These are phyloP conservation scores for Hymenoscyphus salicellus DNA, from an alignment of 2,329 filamentous ascomycete genomes.

Conservation along the genomic window DNA sequence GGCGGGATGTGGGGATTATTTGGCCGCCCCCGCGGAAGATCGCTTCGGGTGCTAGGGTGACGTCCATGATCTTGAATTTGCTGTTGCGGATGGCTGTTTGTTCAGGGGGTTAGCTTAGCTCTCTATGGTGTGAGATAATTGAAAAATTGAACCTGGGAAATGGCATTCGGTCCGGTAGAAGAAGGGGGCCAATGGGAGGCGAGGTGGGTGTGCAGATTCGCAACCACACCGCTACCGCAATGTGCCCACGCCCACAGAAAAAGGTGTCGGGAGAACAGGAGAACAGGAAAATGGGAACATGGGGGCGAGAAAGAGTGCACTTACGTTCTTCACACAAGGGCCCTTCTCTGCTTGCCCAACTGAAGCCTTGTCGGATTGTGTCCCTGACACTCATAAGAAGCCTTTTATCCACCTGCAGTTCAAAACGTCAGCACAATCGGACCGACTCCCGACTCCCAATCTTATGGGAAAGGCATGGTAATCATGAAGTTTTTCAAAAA, in stretches of 20 bases:
- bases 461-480: background rate
- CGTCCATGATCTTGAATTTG: constrained; percentile 94
- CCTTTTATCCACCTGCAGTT: constrained; percentile 77
- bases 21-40: constrained; percentile 95
- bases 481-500: constrained; percentile 5
- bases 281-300: constrained; percentile 4
- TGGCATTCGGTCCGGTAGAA: constrained; percentile 22
- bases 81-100: constrained; percentile 84
- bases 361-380: constrained; percentile 92
- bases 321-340: constrained; percentile 95
- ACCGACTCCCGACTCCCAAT: constrained; percentile 19
- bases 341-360: constrained; percentile 92
- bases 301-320: constrained; percentile 40
- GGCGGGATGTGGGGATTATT: constrained; percentile 90
- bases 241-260: background rate
- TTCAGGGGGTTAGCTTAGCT: background rate
- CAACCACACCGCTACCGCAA: constrained; percentile 9
- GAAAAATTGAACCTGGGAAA: constrained; percentile 1
- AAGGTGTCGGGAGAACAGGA: constrained; percentile 9
- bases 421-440: constrained; percentile 31
- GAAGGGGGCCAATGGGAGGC: constrained; percentile 3
- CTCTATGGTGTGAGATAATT: background rate
- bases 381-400: constrained; percentile 83
- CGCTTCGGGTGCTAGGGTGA: constrained; percentile 79
- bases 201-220: background rate